Conservation (phyloP, 2,329 filamentous ascomycete species). For the Microdochium trichocladiopsis region DNA sequence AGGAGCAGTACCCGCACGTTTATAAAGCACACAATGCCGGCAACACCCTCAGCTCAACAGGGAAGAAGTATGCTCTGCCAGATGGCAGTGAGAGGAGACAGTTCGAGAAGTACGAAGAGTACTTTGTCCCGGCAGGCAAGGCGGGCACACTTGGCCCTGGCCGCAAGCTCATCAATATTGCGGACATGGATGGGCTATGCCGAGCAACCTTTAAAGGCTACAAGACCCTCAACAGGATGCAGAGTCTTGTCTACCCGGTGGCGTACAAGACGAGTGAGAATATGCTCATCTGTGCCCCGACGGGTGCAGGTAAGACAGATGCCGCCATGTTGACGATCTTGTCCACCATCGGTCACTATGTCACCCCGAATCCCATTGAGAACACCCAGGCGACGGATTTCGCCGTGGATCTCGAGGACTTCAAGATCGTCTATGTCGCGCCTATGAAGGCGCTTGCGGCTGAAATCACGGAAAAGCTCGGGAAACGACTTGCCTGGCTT, state of each 20-base stretch:
- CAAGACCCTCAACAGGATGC: conserved; percentile 92
- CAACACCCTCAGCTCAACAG: conserved; percentile 74
- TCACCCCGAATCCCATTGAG: conserved; percentile 72
- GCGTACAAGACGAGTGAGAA: conserved; percentile 96
- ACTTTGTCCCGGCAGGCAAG: conserved; percentile 74
- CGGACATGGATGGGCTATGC: conserved; percentile 82
- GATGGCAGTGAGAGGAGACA: conserved; percentile 66
- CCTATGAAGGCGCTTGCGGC: conserved; percentile 98
- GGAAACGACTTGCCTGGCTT: conserved; percentile 87
- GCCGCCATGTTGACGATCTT: conserved; percentile 95
- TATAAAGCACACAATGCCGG: conserved; percentile 80
- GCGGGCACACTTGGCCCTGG: conserved; percentile 67
- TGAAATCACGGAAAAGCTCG: conserved; percentile 91
- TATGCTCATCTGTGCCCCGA: conserved; percentile 97
- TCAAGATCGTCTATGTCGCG: conserved; percentile 98
- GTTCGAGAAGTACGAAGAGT: conserved; percentile 78
- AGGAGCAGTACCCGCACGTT: conserved; percentile 83
- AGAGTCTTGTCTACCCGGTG: conserved; percentile 91
- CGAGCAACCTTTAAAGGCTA: conserved; percentile 90
- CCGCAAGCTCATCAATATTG: conserved; percentile 71
- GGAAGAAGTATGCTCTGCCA: conserved; percentile 78
- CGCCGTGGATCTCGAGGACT: conserved; percentile 74
- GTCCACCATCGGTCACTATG: conserved; percentile 82
- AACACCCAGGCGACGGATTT: conserved; percentile 70
- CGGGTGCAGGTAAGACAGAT: conserved; percentile 97